Conservation (phyloP, 164 flowering plant genomes). For the Kingdonia uniflora region DNA sequence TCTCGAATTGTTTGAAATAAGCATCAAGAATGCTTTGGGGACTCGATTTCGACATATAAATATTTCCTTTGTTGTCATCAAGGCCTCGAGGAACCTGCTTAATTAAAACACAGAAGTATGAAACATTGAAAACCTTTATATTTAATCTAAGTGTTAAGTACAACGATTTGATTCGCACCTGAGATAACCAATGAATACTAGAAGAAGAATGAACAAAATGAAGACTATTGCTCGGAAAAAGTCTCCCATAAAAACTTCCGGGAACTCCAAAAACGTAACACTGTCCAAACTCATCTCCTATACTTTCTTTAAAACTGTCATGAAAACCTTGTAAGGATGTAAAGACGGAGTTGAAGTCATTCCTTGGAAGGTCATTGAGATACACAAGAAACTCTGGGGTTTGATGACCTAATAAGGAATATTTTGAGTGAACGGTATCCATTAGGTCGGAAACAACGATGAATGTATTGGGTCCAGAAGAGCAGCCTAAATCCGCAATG, state of each 20-base stretch:
- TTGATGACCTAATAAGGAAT: conserved; percentile 6
- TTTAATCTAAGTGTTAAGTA: too few species aligned
- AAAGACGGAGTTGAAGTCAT: conserved; percentile 56
- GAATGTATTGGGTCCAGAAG: conserved; percentile 69
- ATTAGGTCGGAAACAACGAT: conserved; percentile 25
- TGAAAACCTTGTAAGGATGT: conserved; percentile 23
- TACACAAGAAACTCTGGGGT: conserved; percentile 33
- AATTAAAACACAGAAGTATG: background rate
- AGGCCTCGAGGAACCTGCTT: conserved; percentile 40
- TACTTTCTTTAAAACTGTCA: conserved; percentile 13
- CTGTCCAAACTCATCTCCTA: conserved; percentile 16
- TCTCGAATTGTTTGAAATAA: conserved; percentile 35
- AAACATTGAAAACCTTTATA: background rate
- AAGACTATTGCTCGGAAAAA: conserved; percentile 33
- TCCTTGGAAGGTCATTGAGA: conserved; percentile 61
- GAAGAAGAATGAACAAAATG: conserved; percentile 65
- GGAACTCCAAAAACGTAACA: conserved; percentile 46
- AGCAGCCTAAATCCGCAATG: conserved; percentile 67
- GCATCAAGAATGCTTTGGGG: conserved; percentile 27
- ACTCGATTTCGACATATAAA: conserved; percentile 33
- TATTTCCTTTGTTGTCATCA: conserved; percentile 36
- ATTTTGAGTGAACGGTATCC: conserved; percentile 8
- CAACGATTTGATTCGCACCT: conserved; percentile 23
- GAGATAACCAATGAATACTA: conserved; percentile 54
- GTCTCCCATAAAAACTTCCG: conserved; percentile 50